Evolutionary conservation across 768 basidiomycete species (phyloP), one percentile per base, ranked within the genome.

Genomic region (Royoungia palumana): DNA sequence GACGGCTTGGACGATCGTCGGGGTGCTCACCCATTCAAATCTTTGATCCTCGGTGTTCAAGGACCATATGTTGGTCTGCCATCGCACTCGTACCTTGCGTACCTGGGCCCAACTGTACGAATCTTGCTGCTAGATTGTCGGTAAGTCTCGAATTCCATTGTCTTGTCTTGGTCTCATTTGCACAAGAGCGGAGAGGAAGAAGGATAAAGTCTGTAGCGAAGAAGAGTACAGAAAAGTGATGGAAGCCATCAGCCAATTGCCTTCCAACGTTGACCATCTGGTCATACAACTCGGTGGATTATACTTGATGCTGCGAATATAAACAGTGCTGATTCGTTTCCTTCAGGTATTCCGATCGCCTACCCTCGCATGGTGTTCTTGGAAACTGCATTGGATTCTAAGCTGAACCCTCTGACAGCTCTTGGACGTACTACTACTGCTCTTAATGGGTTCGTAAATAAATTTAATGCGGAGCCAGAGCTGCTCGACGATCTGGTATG

Each of bases 341-440:
- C 44, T 35, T 13, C 46, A 85, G 84, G 83, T 2, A 80, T 89
- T 45, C 88, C 87, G 0, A 85, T 93, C 53, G 91, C 91, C 5
- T 98, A 98, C 64, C 95, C 95, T 25, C 85, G 94, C 43, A 84
- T 94, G 83, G 88, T 89, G 2, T 94, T 95, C 65, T 70, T 96
- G 54, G 95, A 89, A 66, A 72, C 70, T 20, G 79, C 86, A 8
- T 70, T 97, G 22, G 87, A 87, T 37, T 84, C 81, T 25, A 93
- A 87, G 67, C 74, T 86, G 42, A 97, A 97, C 64, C 94, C 94
- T 2, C 69, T 97, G 37, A 79, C 86, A 32, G 77, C 83, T 4
- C 73, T 97, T 8, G 88, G 86, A 8, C 78, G 81, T 62, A 71
- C 72, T 36, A 87, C 88, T 9, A 72, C 79, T 43, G 87, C 87